A percentile compares a stretch with the other conserved stretches of the same genome.
These are phyloP conservation scores for Verticillium tricorpus DNA, from an alignment of 2,329 filamentous ascomycete species.

Conservation along the genomic window DNA sequence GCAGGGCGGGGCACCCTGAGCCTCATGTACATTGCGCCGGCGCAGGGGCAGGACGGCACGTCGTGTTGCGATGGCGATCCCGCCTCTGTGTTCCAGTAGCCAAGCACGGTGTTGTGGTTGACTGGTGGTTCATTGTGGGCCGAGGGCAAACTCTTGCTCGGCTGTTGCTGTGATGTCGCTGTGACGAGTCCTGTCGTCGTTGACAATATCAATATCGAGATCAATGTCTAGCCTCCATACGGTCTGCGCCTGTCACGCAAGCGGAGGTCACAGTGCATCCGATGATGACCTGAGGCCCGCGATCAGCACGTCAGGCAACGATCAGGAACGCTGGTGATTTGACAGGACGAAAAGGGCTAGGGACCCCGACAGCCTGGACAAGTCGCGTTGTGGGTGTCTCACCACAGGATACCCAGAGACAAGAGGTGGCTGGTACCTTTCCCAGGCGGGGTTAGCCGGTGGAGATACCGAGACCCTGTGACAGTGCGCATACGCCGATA, in stretches of 20 bases:
- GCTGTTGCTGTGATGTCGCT: neutral
- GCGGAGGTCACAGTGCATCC: neutral
- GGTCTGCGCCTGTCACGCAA: neutral
- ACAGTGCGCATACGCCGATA: neutral
- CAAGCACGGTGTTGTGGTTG: neutral
- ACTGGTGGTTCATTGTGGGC: neutral
- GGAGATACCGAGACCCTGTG: neutral
- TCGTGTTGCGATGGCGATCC: neutral
- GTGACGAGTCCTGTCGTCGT: neutral
- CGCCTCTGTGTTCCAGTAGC: neutral
- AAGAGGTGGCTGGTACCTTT: neutral
- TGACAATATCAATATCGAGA: neutral
- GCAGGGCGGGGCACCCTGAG: neutral
- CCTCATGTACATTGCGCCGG: neutral
- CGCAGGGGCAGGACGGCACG: neutral
- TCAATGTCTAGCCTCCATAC: neutral
- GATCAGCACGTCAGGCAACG: neutral
- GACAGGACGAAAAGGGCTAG: neutral
- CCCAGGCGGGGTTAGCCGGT: neutral
- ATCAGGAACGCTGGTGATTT: neutral
- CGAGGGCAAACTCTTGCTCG: neutral
- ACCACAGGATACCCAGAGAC: neutral
- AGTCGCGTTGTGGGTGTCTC: neutral
- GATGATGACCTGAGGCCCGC: neutral
- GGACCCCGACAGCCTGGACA: neutral